phyloP scores from a whole-genome alignment of 495 filamentous ascomycete genomes.

The Aspergillus affinis region DNA sequence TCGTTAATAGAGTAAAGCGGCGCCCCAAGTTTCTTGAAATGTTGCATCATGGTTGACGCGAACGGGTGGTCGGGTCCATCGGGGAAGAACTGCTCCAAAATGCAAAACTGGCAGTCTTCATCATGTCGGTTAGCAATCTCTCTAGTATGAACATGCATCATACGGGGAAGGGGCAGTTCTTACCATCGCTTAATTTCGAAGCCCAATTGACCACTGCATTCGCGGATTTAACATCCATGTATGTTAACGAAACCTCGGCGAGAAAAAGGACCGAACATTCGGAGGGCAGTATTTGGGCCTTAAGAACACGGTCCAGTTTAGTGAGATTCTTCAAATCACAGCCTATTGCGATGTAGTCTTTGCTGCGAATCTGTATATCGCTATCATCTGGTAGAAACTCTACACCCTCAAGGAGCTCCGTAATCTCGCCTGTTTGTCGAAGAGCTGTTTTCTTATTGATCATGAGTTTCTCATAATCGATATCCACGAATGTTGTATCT shows the following conservation, averaged over 20 bases:
- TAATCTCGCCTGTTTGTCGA: slow-evolving; percentile 56
- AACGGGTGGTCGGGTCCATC: slow-evolving; percentile 77
- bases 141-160: neutral
- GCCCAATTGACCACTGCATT: slow-evolving; percentile 74
- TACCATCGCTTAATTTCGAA: slow-evolving; percentile 61
- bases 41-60: slow-evolving; percentile 80
- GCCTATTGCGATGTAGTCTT: slow-evolving; percentile 74
- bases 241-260: slow-evolving; percentile 87
- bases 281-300: slow-evolving; percentile 50
- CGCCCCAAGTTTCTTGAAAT: slow-evolving; percentile 79
- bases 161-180: neutral
- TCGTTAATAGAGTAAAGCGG: slow-evolving; percentile 67
- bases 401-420: slow-evolving; percentile 48
- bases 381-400: slow-evolving; percentile 42
- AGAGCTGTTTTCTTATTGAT: slow-evolving; percentile 69
- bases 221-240: slow-evolving; percentile 78
- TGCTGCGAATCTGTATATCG: slow-evolving; percentile 58
- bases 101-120: slow-evolving; percentile 62
- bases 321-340: slow-evolving; percentile 74
- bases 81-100: slow-evolving; percentile 87
- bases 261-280: slow-evolving; percentile 69
- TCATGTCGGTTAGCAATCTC: neutral
- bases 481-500: slow-evolving; percentile 71
- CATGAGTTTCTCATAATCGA: slow-evolving; percentile 84
- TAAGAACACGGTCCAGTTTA: slow-evolving; percentile 56